Evolutionary conservation across 176 grass and related monocot genomes (phyloP).

Genomic region (Cenchrus americanus): DNA sequence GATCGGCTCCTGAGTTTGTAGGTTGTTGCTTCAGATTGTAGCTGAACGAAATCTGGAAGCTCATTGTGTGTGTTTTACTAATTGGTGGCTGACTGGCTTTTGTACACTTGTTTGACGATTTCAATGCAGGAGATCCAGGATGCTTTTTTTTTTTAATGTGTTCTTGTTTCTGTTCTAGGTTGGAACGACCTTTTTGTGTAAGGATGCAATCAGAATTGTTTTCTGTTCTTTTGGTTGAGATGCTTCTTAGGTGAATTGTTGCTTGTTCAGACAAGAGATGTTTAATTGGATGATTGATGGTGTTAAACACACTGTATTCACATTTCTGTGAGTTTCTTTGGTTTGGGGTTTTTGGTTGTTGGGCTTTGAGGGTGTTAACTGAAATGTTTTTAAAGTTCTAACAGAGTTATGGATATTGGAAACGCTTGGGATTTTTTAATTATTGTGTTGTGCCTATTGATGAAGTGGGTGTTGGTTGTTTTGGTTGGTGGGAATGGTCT

Average conservation of each 20-base stretch:
- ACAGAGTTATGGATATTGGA: no score
- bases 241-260: background rate
- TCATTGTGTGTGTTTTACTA: background rate
- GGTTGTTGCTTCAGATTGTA: conserved; percentile 8
- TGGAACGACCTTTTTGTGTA: background rate
- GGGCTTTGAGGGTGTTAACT: background rate
- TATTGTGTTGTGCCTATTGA: background rate
- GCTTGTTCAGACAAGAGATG: background rate
- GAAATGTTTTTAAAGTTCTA: background rate
- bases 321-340: background rate
- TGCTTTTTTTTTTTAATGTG: background rate
- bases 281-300: background rate
- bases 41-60: background rate
- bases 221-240: background rate
- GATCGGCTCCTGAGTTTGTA: conserved; percentile 12
- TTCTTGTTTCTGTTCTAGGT: background rate
- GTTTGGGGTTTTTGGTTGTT: background rate
- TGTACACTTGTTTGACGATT: background rate
- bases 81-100: background rate
- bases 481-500: background rate
- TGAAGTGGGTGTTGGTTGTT: conserved; percentile 5
- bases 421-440: background rate
- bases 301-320: background rate
- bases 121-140: background rate
- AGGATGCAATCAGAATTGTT: background rate